Percentiles rank a stretch among this genome's conserved stretches.
Conservation (phyloP, 805 yeast species). For the Saccharomycopsis sp. region DNA sequence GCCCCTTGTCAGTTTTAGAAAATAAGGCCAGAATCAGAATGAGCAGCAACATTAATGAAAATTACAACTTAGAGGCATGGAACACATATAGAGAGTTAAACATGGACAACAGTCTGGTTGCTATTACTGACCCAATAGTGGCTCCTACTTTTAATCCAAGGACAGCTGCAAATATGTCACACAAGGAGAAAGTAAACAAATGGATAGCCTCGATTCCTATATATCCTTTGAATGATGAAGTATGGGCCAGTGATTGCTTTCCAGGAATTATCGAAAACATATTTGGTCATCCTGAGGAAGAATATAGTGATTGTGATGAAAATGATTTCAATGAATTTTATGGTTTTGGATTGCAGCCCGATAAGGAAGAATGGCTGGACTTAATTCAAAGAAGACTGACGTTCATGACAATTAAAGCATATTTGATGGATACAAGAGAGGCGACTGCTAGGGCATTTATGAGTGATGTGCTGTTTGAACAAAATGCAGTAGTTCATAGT, state of each 20-base stretch:
- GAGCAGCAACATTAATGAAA: not conserved
- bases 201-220: slow-evolving; percentile 62
- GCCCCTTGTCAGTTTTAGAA: too few species aligned
- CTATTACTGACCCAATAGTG: not conserved
- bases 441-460: not conserved
- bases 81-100: not conserved
- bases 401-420: slow-evolving; percentile 34
- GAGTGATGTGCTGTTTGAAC: not conserved
- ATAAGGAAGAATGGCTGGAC: slow-evolving; percentile 38
- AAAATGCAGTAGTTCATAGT: not conserved
- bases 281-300: slow-evolving; percentile 11
- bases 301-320: slow-evolving; percentile 13
- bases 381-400: slow-evolving; percentile 50
- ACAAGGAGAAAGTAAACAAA: slow-evolving; percentile 53
- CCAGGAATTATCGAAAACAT: slow-evolving; percentile 37
- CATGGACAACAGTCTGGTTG: not conserved
- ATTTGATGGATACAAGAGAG: slow-evolving; percentile 26
- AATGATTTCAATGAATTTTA: slow-evolving; percentile 6
- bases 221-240: slow-evolving; percentile 25
- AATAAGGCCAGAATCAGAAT: too few species aligned
- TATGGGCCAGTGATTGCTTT: slow-evolving; percentile 41
- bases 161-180: slow-evolving; percentile 54
- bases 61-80: not conserved
- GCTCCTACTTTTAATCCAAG: slow-evolving; percentile 57
- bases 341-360: slow-evolving; percentile 4